phyloP scores from a whole-genome alignment of 176 grass and related monocot genomes.

The Guadua angustifolia region DNA sequence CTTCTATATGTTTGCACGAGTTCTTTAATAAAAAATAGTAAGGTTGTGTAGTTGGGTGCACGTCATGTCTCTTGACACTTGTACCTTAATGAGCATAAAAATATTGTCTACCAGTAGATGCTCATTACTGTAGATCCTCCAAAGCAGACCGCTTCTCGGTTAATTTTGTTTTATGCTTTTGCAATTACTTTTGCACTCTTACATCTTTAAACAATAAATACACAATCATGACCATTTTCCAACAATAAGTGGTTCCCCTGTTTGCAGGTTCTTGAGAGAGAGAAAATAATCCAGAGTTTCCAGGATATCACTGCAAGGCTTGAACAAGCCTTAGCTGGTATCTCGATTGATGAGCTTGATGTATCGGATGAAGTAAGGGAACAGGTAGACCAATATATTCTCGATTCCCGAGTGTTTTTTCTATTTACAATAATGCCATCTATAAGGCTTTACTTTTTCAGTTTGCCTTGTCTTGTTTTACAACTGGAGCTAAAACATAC shows the following conservation, averaged over 20 bases:
- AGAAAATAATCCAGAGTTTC: conserved; percentile 74
- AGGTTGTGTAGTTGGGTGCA: neutral
- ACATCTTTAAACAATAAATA: conserved; percentile 16
- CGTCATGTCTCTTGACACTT: conserved; percentile 3
- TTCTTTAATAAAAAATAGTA: conserved; percentile 5
- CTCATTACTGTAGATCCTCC: neutral
- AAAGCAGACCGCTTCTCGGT: neutral
- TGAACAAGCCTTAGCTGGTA: conserved; percentile 68
- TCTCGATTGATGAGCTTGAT: conserved; percentile 83
- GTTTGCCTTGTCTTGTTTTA: conserved; percentile 27
- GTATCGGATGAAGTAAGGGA: conserved; percentile 97
- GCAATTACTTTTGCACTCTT: neutral
- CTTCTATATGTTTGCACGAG: conserved; percentile 4
- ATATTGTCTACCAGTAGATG: neutral
- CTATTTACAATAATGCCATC: neutral
- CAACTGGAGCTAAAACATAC: conserved; percentile 34
- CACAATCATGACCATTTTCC: conserved; percentile 28
- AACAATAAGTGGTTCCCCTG: conserved; percentile 7
- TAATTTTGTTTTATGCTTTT: conserved; percentile 20
- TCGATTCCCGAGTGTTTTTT: neutral
- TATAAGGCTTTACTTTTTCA: neutral
- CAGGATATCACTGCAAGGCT: conserved; percentile 75
- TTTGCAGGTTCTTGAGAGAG: conserved; percentile 82
- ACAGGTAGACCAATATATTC: conserved; percentile 65
- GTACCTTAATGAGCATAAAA: conserved; percentile 5